Evolutionary conservation across 148 eudicot genomes (phyloP), one percentile per base, ranked within the genome.

Genomic region (Pharnaceum exiguum): DNA sequence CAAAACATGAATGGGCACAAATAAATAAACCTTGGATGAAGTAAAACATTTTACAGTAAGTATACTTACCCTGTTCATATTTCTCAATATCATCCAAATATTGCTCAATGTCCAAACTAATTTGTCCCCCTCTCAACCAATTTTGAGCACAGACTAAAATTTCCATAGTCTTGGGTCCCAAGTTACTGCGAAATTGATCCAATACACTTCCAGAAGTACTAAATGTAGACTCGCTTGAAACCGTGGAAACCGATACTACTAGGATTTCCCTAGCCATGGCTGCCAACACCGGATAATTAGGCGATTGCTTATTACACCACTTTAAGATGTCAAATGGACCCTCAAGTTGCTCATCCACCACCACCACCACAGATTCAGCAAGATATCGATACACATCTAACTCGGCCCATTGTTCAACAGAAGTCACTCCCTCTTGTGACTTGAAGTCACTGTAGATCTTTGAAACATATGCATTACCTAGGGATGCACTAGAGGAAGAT

Each of bases 151-250:
- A n/a, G n/a, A n/a, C n/a, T n/a, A n/a, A n/a, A n/a, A n/a, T n/a
- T n/a, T n/a, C n/a, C n/a, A n/a, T n/a, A n/a, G n/a, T n/a, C n/a
- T n/a, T n/a, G n/a, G n/a, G n/a, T n/a, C n/a, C n/a, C n/a, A n/a
- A n/a, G n/a, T n/a, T n/a, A 53, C 36, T 53, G 60, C 42, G 38
- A 49, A 66, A 36, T 55, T 59, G 48, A 67, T 67, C 54, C 46
- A 72, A 52, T 55, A 39, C 39, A 30, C 64, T 28, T 38, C 72
- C 59, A 60, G 37, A 24, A 0, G 39, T 24, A 28, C 38, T 42
- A n/a, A 40, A 58, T 11, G 35, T 36, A 1, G 49, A 43, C 28
- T 57, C 47, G 1, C 22, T 38, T 1, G 60, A 31, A 40, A 39
- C 60, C 5, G 26, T 57, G 5, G 49, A 57, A 24, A 57, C 12